Evolutionary conservation across 2,329 filamentous ascomycete genomes (phyloP), one percentile per base, ranked within the genome.

Genomic region (Penicillium sp.): DNA sequence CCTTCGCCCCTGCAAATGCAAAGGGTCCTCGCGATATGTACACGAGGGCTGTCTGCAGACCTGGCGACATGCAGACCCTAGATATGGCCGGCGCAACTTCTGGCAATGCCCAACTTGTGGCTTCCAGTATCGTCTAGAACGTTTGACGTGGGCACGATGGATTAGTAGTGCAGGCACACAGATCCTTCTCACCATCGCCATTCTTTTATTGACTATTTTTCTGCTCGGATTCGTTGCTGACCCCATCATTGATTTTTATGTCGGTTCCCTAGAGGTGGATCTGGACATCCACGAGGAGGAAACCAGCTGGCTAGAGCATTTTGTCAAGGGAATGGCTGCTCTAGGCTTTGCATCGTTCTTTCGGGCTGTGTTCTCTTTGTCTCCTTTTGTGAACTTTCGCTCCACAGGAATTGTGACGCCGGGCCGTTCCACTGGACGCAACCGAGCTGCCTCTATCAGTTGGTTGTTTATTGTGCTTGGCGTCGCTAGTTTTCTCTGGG

Each of bases 1-100:
- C 17, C 76, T 96, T 52, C 84, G 84, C 37, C 92, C 92, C 23
- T 98, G 92, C 72, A 80, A 82, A 66, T 98, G 92, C 74, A 93
- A 86, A 68, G 92, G 92, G 35, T 86, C 85, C 26, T 85, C 90
- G 52, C 85, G 85, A 67, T 95, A 94, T 65, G 88, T 96, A 15
- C 92, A 98, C 62, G 87, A 95, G 64, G 84, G 80, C 18, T 98
- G 92, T 58, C 72, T 98, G 32, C 79, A 84, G 55, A 73, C 77
- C 8, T 96, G 89, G 87, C 79, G 92, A 51, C 75, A 82, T 46
- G 76, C 85, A 29, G 79, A 87, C 57, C 83, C 85, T 0, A 56
- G 73, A 27, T 75, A 77, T 48, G 67, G 69, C 28, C 68, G 67
- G 40, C 76, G 84, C 39, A 87, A 89, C 52, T 93, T 81, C 60